Base-by-base conservation (phyloP, 2,329 filamentous ascomycete species). In the Colletotrichum sp. region DNA sequence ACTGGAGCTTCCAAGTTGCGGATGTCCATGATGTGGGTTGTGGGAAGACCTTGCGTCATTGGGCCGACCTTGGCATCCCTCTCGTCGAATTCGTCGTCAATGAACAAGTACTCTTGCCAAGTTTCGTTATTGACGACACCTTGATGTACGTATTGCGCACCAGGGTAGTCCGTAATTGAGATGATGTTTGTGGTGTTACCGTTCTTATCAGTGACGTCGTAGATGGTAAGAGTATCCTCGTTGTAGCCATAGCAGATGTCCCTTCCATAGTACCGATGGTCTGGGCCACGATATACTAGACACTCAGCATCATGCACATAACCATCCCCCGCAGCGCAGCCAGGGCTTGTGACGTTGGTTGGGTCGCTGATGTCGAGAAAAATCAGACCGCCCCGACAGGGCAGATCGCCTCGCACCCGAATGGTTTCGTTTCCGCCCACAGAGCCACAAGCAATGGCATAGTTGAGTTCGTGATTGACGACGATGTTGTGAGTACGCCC, bases 221-320 rank as follows among this genome's bases (percentile, higher is more conserved):
- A 89, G 77, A 90, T 88, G 66, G 87, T 88, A 67, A 89, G 79
- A 1, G 86, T 86, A 79, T 89, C 87, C 78, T 88, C 88, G 81
- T 90, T 90, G 85, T 90, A 90, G 43, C 87, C 88, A 79, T 90
- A 90, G 86, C 89, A 90, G 81, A 90, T 88, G 77, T 90, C 88
- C 26, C 82, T 84, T 68, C 87, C 88, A 4, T 81, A 78, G 78
- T 87, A 90, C 36, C 83, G 80, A 13, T 79, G 81, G 76, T 90
- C 88, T 0, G 89, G 88, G 0, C 89, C 88, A 21, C 85, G 86
- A 82, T 90, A 90, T 75, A 88, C 86, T 52, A 92, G 83, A 80
- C 90, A 92, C 82, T 92, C 90, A 3, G 90, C 90, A 78, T 92
- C 90, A 81, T 92, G 90, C 16, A 92, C 90, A 80, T 92, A 92